Evolutionary conservation across 2,329 filamentous ascomycete species (phyloP).

Genomic region (Ascocoryne sarcoides): DNA sequence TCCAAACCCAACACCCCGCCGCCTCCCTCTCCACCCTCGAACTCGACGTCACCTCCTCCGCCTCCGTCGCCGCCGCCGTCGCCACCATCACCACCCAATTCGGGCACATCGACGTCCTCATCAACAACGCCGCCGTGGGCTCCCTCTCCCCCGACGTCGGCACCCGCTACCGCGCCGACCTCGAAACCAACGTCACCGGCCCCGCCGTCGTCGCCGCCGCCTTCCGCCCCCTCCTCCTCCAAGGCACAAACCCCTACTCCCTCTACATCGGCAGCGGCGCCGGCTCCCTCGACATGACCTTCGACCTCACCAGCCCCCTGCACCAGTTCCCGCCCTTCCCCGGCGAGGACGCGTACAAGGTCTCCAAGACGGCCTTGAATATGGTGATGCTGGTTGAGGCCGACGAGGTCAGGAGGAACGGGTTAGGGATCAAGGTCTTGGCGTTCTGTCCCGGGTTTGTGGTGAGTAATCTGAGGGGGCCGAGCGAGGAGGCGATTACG

Average conservation of each 20-base stretch:
- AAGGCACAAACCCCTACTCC: conserved; percentile 7
- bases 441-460: conserved; percentile 30
- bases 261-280: conserved; percentile 14
- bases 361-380: conserved; percentile 20
- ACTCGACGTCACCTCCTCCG: no score
- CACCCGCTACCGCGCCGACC: no score
- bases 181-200: conserved; percentile 16
- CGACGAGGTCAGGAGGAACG: conserved; percentile 5
- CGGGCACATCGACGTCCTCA: no score
- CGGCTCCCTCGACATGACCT: conserved; percentile 10
- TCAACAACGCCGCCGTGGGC: no score
- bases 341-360: conserved; percentile 16
- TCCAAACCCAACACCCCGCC: no score
- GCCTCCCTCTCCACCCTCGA: no score
- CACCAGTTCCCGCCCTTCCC: background rate
- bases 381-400: conserved; percentile 12
- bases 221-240: conserved; percentile 12
- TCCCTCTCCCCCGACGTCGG: no score
- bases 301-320: conserved; percentile 9
- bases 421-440: conserved; percentile 24
- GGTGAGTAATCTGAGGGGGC: conserved; percentile 26
- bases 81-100: no score
- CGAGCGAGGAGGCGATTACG: conserved; percentile 12
- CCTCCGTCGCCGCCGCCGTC: no score
- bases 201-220: conserved; percentile 11